Evolutionary conservation across 441 rosid species (phyloP).

Genomic region (Populus hybrid): DNA sequence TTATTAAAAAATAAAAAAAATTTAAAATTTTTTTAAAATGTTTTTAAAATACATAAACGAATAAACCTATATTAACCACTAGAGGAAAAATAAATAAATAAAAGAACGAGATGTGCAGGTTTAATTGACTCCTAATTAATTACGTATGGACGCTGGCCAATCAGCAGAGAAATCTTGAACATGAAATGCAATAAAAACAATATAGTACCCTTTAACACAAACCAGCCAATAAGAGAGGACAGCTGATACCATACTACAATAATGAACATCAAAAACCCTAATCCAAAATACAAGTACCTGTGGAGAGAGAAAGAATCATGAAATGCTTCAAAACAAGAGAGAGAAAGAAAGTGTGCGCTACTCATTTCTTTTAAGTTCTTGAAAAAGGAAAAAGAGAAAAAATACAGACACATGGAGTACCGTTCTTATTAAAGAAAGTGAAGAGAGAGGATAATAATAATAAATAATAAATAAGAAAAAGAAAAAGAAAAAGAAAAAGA

Average conservation of each 20-base stretch:
- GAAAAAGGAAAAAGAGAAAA: not conserved
- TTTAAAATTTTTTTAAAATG: too few species aligned
- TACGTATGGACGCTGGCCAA: slow-evolving; percentile 21
- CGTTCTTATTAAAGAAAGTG: not conserved
- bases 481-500: not conserved
- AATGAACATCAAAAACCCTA: not conserved
- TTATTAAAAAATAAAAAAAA: too few species aligned
- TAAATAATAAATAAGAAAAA: too few species aligned
- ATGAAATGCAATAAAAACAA: too few species aligned
- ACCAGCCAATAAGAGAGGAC: not conserved
- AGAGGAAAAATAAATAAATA: not conserved
- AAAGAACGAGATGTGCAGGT: not conserved
- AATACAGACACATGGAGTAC: not conserved
- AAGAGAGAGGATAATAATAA: not conserved
- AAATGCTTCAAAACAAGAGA: not conserved
- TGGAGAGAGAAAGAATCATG: not conserved
- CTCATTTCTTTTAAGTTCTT: not conserved
- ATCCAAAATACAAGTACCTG: not conserved
- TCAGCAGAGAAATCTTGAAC: slow-evolving; percentile 16
- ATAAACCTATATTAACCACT: too few species aligned
- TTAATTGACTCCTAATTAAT: not conserved
- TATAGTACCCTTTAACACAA: not conserved
- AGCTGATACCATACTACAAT: not conserved
- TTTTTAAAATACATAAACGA: too few species aligned
- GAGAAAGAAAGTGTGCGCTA: not conserved